Base-by-base conservation (phyloP, 2,329 filamentous ascomycete species). In the Gyromitra esculenta region DNA sequence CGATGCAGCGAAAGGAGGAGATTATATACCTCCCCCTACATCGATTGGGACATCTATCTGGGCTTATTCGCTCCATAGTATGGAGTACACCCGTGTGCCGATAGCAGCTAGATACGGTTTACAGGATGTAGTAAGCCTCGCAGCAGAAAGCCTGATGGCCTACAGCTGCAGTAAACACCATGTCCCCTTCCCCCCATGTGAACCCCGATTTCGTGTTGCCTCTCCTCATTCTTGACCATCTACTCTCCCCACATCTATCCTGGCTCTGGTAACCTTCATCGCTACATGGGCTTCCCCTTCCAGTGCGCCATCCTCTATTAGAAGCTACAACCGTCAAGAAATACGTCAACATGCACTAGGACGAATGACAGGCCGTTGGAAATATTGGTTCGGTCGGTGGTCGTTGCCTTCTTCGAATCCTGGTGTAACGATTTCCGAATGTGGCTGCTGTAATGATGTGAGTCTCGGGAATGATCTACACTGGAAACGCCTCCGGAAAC, bases 401-500 rank as follows among this genome's bases (percentile, higher is more conserved):
- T 71, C 54, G 37, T 70, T 64, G 41, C 72, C 66, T 65, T 64
- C 18, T 64, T 50, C 41, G 60, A 63, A 52, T 43, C 18, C 31
- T 21, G 25, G 50, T 45, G 72, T 60, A 69, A 69, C 50, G 52
- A 64, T 64, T 57, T 18, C 48, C 41, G 18, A 45, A 65, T 45
- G 2, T 73, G 39, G 41, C 48, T 62, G 35, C 31, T 39, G 31
- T 56, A 41, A 37, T 60, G 68, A 71, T 71, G 68, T 59, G 57
- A 70, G 50, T 37, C 65, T 64, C 66, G 72, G 59, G 65, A 59
- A 48, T 31, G 65, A 71, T 75, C 66, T 70, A 6, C 69, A 21
- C 37, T 37, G 45, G 35, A 50, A 54, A 41, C 45, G 57, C 57
- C 45, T 39, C 66, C 64, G 56, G 64, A 7, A 48, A 35, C 45